These are phyloP conservation scores for Nicotiana noctiflora DNA, from an alignment of 257 asterid species.

Conservation along the genomic window DNA sequence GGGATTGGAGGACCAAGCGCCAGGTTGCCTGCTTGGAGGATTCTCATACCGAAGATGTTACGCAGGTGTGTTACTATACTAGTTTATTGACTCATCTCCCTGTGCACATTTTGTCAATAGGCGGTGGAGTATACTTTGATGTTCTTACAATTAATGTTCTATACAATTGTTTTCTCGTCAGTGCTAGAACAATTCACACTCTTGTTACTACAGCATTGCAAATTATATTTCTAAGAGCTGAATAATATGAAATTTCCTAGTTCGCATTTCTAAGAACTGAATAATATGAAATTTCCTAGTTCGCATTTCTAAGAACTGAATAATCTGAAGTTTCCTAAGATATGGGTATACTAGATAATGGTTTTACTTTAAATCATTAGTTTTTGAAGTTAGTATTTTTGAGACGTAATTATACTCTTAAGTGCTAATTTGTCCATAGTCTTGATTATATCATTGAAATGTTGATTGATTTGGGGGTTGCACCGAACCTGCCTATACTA, in stretches of 20 bases:
- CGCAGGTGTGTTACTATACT: slow-evolving; percentile 53
- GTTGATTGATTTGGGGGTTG: background rate
- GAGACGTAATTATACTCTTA: background rate
- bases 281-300: background rate
- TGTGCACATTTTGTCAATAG: background rate
- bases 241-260: background rate
- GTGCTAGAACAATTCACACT: background rate
- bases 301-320: background rate
- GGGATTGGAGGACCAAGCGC: slow-evolving; percentile 90
- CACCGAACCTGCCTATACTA: background rate
- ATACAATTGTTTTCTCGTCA: background rate
- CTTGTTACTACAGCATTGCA: background rate
- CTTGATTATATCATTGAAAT: background rate
- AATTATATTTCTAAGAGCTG: background rate
- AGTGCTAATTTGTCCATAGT: background rate
- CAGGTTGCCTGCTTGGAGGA: slow-evolving; percentile 82
- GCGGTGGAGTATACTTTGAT: background rate
- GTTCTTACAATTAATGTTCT: background rate
- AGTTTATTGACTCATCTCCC: background rate
- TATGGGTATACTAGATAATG: background rate
- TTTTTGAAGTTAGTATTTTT: background rate
- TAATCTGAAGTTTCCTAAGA: background rate
- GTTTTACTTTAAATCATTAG: background rate
- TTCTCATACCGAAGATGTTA: slow-evolving; percentile 85
- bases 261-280: background rate